Percentiles rank a stretch among this genome's conserved stretches.
Conservation (phyloP, 2,329 filamentous ascomycete genomes). For the Curvularia verruculosa region DNA sequence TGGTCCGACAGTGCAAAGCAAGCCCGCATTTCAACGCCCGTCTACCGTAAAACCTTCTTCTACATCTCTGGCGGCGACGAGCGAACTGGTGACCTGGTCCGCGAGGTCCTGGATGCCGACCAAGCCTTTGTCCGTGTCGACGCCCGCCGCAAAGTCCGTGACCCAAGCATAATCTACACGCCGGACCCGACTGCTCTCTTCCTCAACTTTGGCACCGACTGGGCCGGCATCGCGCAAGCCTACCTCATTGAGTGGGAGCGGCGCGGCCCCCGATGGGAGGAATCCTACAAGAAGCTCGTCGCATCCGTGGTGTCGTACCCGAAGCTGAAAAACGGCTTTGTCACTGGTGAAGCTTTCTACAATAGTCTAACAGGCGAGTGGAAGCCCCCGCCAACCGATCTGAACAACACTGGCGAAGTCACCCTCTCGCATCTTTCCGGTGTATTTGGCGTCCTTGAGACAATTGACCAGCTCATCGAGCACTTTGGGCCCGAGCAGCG, state of each 20-base stretch:
- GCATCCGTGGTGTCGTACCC: constrained; percentile 60
- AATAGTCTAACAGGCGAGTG: constrained; percentile 58
- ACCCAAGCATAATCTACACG: constrained; percentile 56
- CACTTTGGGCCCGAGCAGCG: constrained; percentile 49
- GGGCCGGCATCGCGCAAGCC: constrained; percentile 61
- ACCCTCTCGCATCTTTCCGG: constrained; percentile 62
- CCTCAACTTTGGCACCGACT: constrained; percentile 65
- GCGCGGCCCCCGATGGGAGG: constrained; percentile 59
- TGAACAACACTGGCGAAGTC: constrained; percentile 59
- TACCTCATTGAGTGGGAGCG: constrained; percentile 68
- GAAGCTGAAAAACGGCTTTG: constrained; percentile 63
- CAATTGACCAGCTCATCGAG: constrained; percentile 62
- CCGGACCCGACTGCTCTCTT: constrained; percentile 53
- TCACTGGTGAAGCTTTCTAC: constrained; percentile 62
- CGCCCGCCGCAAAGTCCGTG: constrained; percentile 64
- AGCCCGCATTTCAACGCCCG: constrained; percentile 63
- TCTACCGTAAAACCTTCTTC: constrained; percentile 64
- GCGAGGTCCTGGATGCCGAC: constrained; percentile 60
- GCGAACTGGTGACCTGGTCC: constrained; percentile 61
- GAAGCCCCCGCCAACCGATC: constrained; percentile 60
- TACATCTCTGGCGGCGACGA: constrained; percentile 64
- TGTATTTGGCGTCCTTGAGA: constrained; percentile 65
- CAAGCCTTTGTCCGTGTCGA: constrained; percentile 62
- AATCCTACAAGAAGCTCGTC: constrained; percentile 59
- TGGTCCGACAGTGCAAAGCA: constrained; percentile 67